Percentiles rank a stretch among this genome's conserved stretches.
Evolutionary conservation across 164 flowering plant species (phyloP).

Genomic region (Annona cherimola): DNA sequence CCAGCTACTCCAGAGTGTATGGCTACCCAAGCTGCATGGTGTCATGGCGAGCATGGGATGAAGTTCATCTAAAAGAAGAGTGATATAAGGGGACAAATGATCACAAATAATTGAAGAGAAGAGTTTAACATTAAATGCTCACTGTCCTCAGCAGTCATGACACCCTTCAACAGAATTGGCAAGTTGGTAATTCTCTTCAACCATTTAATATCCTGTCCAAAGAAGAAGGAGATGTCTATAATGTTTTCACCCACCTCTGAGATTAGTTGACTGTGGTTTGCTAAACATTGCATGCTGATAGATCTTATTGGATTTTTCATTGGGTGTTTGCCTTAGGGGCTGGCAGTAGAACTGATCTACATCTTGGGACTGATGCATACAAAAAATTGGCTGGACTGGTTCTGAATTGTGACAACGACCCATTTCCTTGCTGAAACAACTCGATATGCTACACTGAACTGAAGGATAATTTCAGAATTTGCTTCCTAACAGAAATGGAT

Average conservation of each 20-base stretch:
- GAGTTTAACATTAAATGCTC: conserved; percentile 13
- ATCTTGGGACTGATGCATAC: not conserved
- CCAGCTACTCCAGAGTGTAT: conserved; percentile 78
- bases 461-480: too few species aligned
- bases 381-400: too few species aligned
- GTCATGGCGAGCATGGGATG: not conserved
- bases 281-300: too few species aligned
- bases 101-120: not conserved
- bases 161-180: conserved; percentile 91
- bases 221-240: conserved; percentile 2
- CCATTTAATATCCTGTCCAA: conserved; percentile 79
- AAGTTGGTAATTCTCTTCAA: conserved; percentile 72
- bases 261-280: too few species aligned
- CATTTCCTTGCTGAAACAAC: too few species aligned
- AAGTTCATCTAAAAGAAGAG: not conserved
- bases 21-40: conserved; percentile 54
- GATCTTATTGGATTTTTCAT: too few species aligned
- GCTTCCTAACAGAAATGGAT: too few species aligned
- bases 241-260: not conserved
- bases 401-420: too few species aligned
- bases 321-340: too few species aligned
- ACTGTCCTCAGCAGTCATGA: conserved; percentile 88
- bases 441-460: too few species aligned
- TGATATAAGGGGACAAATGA: not conserved
- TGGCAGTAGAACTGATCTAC: not conserved